Evolutionary conservation across 78 protist genomes (phyloP).

Genomic region (Protostelium mycophagum): DNA sequence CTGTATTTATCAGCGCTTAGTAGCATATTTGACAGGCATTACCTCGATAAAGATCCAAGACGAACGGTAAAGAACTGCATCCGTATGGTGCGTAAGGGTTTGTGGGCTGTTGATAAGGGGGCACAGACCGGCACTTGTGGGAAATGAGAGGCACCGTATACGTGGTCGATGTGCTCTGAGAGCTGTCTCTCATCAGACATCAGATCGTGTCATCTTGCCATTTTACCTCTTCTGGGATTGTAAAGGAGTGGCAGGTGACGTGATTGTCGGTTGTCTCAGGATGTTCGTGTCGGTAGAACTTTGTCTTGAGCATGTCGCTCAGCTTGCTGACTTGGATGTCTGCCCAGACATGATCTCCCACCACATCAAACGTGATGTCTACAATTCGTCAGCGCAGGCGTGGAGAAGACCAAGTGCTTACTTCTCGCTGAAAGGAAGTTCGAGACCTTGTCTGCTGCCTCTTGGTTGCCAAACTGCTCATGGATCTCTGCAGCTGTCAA

Average conservation of each 20-base stretch:
- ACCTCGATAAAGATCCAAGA: too few relatives aligned
- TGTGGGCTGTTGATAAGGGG: background rate
- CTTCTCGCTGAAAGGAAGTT: background rate
- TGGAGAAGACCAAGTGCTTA: background rate
- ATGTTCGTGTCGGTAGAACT: background rate
- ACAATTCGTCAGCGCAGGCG: background rate
- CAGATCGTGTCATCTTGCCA: background rate
- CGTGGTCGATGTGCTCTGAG: background rate
- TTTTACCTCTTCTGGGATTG: background rate
- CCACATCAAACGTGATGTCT: background rate
- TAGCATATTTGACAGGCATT: too few relatives aligned
- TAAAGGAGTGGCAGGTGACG: background rate
- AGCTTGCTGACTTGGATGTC: background rate
- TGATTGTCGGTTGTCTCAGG: background rate
- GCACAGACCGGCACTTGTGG: background rate
- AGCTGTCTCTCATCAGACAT: background rate
- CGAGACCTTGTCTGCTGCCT: background rate
- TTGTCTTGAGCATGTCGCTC: background rate
- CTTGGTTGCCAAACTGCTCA: background rate
- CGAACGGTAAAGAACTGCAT: background rate
- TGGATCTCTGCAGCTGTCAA: background rate
- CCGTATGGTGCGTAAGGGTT: background rate
- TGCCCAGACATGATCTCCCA: background rate
- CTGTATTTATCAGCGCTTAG: too few relatives aligned
- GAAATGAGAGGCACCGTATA: background rate